phyloP scores from a whole-genome alignment of 176 grass and related monocot genomes.

The Phyllostachys edulis region DNA sequence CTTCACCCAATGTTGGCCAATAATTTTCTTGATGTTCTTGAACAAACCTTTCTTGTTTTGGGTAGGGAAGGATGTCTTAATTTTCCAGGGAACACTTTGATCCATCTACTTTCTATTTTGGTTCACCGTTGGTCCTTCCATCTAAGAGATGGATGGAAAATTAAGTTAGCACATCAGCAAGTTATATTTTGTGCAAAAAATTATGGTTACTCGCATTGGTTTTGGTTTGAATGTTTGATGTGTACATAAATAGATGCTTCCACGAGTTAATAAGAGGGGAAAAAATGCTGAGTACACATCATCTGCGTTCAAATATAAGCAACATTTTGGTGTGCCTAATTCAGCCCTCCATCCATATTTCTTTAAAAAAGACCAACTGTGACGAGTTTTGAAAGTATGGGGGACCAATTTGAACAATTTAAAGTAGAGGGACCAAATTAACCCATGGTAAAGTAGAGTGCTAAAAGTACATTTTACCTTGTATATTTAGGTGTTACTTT shows the following conservation, averaged over 20 bases:
- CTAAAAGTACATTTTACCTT: neutral
- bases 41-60: too few species aligned
- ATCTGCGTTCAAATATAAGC: constrained; percentile 17
- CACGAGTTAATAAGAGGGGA: neutral
- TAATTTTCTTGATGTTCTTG: too few species aligned
- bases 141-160: neutral
- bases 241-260: neutral
- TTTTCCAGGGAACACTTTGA: neutral
- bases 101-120: neutral
- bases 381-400: constrained; percentile 14
- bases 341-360: neutral
- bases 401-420: neutral
- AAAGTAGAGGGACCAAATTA: constrained; percentile 5
- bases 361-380: neutral
- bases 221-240: neutral
- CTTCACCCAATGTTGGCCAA: too few species aligned
- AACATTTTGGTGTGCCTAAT: constrained; percentile 14
- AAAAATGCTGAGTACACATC: neutral
- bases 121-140: neutral
- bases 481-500: constrained; percentile 12
- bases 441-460: neutral
- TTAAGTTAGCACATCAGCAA: neutral
- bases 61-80: too few species aligned
- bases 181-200: neutral
- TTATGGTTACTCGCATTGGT: neutral